phyloP scores from a whole-genome alignment of 192 early-diverging fungal genomes.

The Coemansia sp. region DNA sequence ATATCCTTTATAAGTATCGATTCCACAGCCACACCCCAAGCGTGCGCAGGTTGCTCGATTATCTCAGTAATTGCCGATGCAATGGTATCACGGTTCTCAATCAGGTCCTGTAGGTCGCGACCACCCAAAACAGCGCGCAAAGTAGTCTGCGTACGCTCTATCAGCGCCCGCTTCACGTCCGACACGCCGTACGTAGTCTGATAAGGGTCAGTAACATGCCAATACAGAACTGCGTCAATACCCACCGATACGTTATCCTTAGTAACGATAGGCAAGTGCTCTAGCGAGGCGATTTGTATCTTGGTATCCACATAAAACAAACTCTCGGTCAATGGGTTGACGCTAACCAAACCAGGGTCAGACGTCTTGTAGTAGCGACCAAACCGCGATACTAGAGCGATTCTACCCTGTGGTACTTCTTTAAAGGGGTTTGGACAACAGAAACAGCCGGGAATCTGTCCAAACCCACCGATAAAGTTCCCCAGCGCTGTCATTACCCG shows the following conservation, averaged over 20 bases:
- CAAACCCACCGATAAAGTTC: constrained; percentile 37
- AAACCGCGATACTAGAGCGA: constrained; percentile 55
- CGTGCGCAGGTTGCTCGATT: constrained; percentile 74
- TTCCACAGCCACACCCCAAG: constrained; percentile 82
- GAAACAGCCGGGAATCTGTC: constrained; percentile 55
- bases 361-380: constrained; percentile 61
- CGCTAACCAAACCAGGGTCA: constrained; percentile 60
- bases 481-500: constrained; percentile 43
- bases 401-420: constrained; percentile 44
- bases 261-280: constrained; percentile 77
- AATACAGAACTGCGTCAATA: constrained; percentile 89
- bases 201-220: constrained; percentile 81
- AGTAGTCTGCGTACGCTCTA: constrained; percentile 91
- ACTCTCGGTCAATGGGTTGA: constrained; percentile 56
- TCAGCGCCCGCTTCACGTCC: constrained; percentile 78
- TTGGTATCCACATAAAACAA: constrained; percentile 60
- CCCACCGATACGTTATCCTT: constrained; percentile 88
- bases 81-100: constrained; percentile 89
- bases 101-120: constrained; percentile 81
- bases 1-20: constrained; percentile 90
- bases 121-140: constrained; percentile 83
- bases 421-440: constrained; percentile 58
- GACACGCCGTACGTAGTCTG: constrained; percentile 78
- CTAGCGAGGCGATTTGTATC: constrained; percentile 67
- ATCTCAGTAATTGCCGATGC: constrained; percentile 84